Evolutionary conservation across 495 filamentous ascomycete species (phyloP), one percentile per base, ranked within the genome.

Genomic region (Hypoxylon lienhwacheense): DNA sequence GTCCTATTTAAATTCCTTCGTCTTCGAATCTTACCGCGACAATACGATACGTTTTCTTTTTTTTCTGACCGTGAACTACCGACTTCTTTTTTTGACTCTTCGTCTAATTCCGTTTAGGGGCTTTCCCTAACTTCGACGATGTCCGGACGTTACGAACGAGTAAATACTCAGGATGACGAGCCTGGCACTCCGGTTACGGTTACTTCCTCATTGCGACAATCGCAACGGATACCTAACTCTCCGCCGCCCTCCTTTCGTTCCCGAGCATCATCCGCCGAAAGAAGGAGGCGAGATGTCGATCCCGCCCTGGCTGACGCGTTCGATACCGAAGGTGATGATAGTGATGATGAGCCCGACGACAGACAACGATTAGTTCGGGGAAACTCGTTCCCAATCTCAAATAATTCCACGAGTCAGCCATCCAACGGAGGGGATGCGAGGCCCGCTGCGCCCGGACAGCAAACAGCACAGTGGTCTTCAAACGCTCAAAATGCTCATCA

Each of bases 181-280:
- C 47, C 67, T 48, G 67, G 74, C 26, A 66, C 71, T 31, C 73
- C 76, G 14, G 53, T 51, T 15, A 36, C 76, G 14, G 53, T 51
- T 15, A 36, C 53, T 16, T 44, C 68, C 41, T 56, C 57, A 46
- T 62, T 66, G 49, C 69, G 55, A 47, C 67, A 61, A 34, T 67
- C 55, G 51, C 72, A 66, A 46, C 67, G 77, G 20, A 82, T 86
- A 43, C 88, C 91, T 16, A 83, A 77, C 64, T 97, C 95, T 47
- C 91, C 93, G 33, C 91, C 95, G 14, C 93, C 95, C 15, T 97
- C 95, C 7, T 98, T 97, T 69, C 89, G 81, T 63, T 97, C 91
- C 31, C 82, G 88, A 46, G 83, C 84, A 1, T 88, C 89, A 1
- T 95, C 91, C 5, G 81, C 82, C 24, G 78, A 82, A 43, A 76